A percentile compares a stretch with the other conserved stretches of the same genome.
phyloP scores from a whole-genome alignment of 768 basidiomycete species.

The Agaricus subrufescens region DNA sequence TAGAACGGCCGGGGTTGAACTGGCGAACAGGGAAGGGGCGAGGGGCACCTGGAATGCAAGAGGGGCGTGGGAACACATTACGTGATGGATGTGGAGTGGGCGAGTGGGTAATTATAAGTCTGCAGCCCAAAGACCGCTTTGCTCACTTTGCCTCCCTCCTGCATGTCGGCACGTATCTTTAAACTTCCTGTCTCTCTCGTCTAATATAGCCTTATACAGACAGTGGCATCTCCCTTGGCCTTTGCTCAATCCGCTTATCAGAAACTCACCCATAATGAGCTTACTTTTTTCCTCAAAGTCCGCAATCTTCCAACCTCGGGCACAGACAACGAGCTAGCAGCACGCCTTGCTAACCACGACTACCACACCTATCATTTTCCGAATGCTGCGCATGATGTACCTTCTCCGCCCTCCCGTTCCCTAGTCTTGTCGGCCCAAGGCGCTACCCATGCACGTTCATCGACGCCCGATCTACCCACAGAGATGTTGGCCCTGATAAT shows the following conservation, averaged over 20 bases:
- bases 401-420: conserved; percentile 23
- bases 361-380: conserved; percentile 67
- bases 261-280: conserved; percentile 60
- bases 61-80: too few species aligned
- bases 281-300: conserved; percentile 70
- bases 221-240: conserved; percentile 23
- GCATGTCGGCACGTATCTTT: conserved; percentile 7
- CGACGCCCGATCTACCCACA: conserved; percentile 59
- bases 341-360: conserved; percentile 71
- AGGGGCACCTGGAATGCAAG: too few species aligned
- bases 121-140: not conserved
- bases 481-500: conserved; percentile 76
- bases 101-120: not conserved
- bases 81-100: not conserved
- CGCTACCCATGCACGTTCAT: conserved; percentile 22
- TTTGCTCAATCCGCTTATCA: conserved; percentile 67
- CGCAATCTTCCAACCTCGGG: conserved; percentile 67
- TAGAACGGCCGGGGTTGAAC: too few species aligned
- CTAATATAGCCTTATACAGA: not conserved
- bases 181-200: not conserved
- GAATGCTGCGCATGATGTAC: conserved; percentile 22
- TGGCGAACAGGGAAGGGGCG: too few species aligned
- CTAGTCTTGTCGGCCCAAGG: conserved; percentile 19
- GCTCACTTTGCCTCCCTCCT: not conserved
- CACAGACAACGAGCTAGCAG: conserved; percentile 58